Base-by-base conservation (phyloP, 306 rosid species). In the Prunus padus region DNA sequence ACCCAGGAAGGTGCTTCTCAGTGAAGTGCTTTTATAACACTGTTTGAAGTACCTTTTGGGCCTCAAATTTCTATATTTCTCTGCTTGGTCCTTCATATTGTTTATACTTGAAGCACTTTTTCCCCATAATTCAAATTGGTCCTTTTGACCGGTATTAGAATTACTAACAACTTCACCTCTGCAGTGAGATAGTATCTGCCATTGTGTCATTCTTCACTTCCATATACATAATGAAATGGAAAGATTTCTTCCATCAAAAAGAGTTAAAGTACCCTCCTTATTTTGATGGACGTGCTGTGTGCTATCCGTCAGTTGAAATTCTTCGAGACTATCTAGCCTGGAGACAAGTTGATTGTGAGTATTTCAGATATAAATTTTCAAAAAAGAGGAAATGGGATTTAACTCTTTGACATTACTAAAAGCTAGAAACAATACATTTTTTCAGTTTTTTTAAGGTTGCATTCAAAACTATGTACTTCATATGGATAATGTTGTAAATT, bases 311-410 rank as follows among this genome's bases (percentile, higher is more conserved):
- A 42, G 57, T 71, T 28, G 84, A 89, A 84, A 91, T 89, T 82
- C 80, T 93, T 57, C 74, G 66, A n/a, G 97, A 93, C 82, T 91
- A 91, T 86, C 89, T 89, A 25, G 82, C 94, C 0, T 89, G 97
- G 97, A 91, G 98, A 79, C 98, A 89, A 82, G 98, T 93, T 70
- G 97, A 93, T 88, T 90, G 97, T 86, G 72, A 81, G 90, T 86
- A 40, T 63, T 71, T 73, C 30, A 72, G n/a, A 42, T 42, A 5
- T 26, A 30, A 44, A 1, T 33, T 25, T 72, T 12, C 51, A 22
- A 16, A 37, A 49, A 0, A 44, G 7, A 37, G 9, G 1, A 31
- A 13, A 56, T 2, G n/a, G n/a, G 31, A 4, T 20, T 37, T 22
- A 46, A 57, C 28, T 40, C 40, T 69, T 37, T n/a, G 12, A 18